Percentiles rank a stretch among this genome's conserved stretches.
Evolutionary conservation across 148 eudicot species (phyloP).

Genomic region (Salicornia ramosissima): DNA sequence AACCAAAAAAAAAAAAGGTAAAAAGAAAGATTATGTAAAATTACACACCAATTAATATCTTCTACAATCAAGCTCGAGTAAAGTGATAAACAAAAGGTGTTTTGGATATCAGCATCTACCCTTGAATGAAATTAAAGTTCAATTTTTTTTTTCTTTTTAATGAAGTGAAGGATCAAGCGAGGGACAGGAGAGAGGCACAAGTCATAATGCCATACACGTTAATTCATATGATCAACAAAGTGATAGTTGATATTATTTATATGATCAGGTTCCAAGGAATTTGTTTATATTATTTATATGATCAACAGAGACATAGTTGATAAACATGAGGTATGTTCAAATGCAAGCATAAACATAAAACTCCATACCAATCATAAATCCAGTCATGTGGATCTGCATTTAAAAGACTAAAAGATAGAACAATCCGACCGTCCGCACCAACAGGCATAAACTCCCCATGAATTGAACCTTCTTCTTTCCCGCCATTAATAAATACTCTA

Average conservation of each 20-base stretch:
- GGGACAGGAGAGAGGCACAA: background rate
- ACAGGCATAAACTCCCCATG: conserved; percentile 96
- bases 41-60: background rate
- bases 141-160: background rate
- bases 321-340: background rate
- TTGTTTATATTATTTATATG: no score
- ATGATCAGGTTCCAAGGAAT: no score
- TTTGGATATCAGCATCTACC: conserved; percentile 1
- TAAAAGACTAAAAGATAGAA: conserved; percentile 88
- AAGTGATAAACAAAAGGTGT: background rate
- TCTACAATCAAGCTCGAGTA: conserved; percentile 4
- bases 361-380: conserved; percentile 82
- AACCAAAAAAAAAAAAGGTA: background rate
- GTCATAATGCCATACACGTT: no score
- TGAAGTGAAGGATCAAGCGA: background rate
- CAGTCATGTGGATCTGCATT: conserved; percentile 89
- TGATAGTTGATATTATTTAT: no score
- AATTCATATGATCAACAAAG: conserved; percentile 5
- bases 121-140: background rate
- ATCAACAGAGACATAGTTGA: conserved; percentile 2
- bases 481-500: conserved; percentile 72
- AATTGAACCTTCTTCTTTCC: conserved; percentile 73
- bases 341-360: conserved; percentile 5
- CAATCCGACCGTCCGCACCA: conserved; percentile 90
- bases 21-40: background rate